Percentiles rank a stretch among this genome's conserved stretches.
phyloP scores from a whole-genome alignment of 176 grass and related monocot genomes.

The Oryza meyeriana region DNA sequence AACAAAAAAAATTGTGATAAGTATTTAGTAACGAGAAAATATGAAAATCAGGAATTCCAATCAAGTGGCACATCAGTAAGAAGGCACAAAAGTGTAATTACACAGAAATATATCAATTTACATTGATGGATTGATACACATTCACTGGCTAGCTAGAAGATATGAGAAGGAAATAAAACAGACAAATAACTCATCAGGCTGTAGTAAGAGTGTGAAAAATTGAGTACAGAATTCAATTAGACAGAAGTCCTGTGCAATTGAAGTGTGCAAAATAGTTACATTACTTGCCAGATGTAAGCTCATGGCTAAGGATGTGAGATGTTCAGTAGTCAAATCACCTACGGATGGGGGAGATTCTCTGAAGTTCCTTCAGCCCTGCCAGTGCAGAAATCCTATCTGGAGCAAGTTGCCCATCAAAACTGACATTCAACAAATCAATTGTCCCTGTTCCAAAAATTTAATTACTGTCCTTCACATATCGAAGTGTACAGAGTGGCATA shows the following conservation, averaged over 20 bases:
- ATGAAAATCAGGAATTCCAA: neutral
- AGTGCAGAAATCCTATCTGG: constrained; percentile 82
- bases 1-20: neutral
- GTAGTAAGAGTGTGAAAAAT: neutral
- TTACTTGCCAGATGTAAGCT: neutral
- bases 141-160: neutral
- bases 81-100: neutral
- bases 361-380: constrained; percentile 71
- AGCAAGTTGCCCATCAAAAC: constrained; percentile 87
- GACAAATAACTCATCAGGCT: constrained; percentile 2
- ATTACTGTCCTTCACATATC: constrained; percentile 9
- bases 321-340: constrained; percentile 49
- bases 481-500: neutral
- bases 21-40: neutral
- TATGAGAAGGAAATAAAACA: constrained; percentile 11
- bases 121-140: neutral
- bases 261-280: constrained; percentile 17
- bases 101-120: neutral
- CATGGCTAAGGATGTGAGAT: constrained; percentile 8
- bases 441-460: constrained; percentile 46
- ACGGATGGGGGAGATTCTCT: constrained; percentile 63
- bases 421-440: constrained; percentile 97
- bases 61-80: neutral
- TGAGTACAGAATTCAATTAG: neutral
- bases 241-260: neutral